Base-by-base conservation (phyloP, 179 eudicot species). In the Spinacia oleracea region DNA sequence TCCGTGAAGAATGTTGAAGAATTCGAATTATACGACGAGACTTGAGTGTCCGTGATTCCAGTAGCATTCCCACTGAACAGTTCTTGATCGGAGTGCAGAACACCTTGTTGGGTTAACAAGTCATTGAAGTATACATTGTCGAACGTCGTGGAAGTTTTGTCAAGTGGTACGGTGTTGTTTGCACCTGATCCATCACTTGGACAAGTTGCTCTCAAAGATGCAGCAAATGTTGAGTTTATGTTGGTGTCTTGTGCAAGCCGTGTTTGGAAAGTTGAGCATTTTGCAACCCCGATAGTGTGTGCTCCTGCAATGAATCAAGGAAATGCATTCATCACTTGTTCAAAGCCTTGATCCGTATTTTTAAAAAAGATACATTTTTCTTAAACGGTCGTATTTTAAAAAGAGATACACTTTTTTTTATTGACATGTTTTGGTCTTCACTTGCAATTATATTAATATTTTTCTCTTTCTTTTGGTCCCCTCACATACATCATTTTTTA, bases 21-120 rank as follows among this genome's bases (percentile, higher is more conserved):
- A 66, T 78, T 86, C 1, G 89, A 42, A 16, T 72, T 67, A 68
- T 90, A 92, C 1, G 81, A 62, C 15, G 67, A 79, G 27, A 90
- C 92, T 55, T 71, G 82, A 42, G 87, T 67, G 71, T 90, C 88
- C 0, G 91, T 89, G 4, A 91, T 80, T 27, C 89, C 92, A 0
- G 35, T 25, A 34, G 81, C 74, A 21, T 27, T 51, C 1, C 84
- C 81, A 15, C n/a, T 81, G 51, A 79, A 92, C 53, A 92, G 83
- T 56, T 86, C 63, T 45, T 92, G 97, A 66, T 92, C 97, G 0
- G 94, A 83, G 60, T 87, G 92, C 45, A 88, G 83, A 23, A 90
- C 83, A 7, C 91, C 92, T 62, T 77, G 80, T 10, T 63, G 78
- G 75, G n/a, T 75, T 27, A 79, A 23, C 69, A 90, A 75, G 55